Percentiles rank a stretch among this genome's conserved stretches.
These are phyloP conservation scores for Picea abies DNA, from an alignment of 83 land plant genomes.

Conservation along the genomic window DNA sequence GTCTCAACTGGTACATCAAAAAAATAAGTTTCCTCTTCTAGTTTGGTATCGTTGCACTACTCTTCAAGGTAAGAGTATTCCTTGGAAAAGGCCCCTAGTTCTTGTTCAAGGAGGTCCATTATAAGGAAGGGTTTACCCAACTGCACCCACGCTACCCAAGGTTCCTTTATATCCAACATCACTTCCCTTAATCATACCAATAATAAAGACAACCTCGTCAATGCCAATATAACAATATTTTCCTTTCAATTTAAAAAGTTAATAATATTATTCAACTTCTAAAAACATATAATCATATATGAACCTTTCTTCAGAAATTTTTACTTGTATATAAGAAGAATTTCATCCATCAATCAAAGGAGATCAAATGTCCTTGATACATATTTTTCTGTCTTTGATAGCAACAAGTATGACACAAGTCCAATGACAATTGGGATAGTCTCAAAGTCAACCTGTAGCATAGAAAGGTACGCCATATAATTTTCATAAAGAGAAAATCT, in stretches of 20 bases:
- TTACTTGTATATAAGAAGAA: slow-evolving; percentile 60
- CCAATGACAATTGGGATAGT: slow-evolving; percentile 70
- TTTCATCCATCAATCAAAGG: slow-evolving; percentile 46
- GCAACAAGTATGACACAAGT: slow-evolving; percentile 62
- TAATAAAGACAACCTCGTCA: too few species aligned
- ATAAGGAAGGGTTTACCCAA: slow-evolving; percentile 47
- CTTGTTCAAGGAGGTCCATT: slow-evolving; percentile 32
- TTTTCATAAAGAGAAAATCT: too few species aligned
- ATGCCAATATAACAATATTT: too few species aligned
- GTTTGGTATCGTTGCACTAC: slow-evolving; percentile 5
- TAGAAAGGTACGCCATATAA: neutral
- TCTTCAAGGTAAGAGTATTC: slow-evolving; percentile 30
- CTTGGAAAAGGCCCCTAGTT: slow-evolving; percentile 33
- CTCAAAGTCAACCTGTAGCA: slow-evolving; percentile 62
- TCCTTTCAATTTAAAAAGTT: too few species aligned
- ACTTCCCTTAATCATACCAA: slow-evolving; percentile 34
- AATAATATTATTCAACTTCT: too few species aligned
- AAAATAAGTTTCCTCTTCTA: slow-evolving; percentile 71
- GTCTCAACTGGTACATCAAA: slow-evolving; percentile 76
- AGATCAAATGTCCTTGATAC: slow-evolving; percentile 55
- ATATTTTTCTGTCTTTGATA: slow-evolving; percentile 73
- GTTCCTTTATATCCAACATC: slow-evolving; percentile 32
- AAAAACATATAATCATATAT: too few species aligned
- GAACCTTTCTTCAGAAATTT: neutral
- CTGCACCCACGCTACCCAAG: slow-evolving; percentile 48